Evolutionary conservation across 1,139 yeast genomes (phyloP).

Genomic region (Debaryomycetaceae sp.): DNA sequence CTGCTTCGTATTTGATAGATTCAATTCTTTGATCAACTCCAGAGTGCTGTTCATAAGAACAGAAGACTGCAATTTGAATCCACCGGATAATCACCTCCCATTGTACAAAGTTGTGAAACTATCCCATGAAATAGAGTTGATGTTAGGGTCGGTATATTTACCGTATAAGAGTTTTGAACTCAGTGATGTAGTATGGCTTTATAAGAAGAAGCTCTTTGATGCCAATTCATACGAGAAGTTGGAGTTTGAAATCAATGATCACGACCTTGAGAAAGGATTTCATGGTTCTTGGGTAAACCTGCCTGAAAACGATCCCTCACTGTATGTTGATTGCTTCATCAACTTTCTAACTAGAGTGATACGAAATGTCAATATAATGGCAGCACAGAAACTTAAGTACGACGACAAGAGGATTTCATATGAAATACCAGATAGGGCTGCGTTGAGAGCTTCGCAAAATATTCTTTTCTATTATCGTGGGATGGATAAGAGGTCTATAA

Average conservation of each 20-base stretch:
- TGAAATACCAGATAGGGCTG: conserved; percentile 19
- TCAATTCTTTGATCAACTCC: conserved; percentile 27
- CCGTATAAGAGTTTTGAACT: conserved; percentile 10
- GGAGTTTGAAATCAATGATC: conserved; percentile 18
- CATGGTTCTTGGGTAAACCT: not conserved
- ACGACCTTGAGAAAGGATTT: not conserved
- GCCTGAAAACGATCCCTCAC: not conserved
- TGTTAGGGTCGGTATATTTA: conserved; percentile 21
- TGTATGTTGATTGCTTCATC: conserved; percentile 14
- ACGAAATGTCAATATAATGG: conserved; percentile 24
- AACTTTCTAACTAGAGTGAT: conserved; percentile 25
- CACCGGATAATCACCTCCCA: conserved; percentile 23
- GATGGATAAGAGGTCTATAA: conserved; percentile 16
- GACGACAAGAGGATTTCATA: conserved; percentile 22
- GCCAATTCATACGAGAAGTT: conserved; percentile 21
- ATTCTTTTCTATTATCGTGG: conserved; percentile 22
- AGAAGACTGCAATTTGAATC: conserved; percentile 30
- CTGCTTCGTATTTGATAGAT: conserved; percentile 30
- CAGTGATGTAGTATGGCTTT: not conserved
- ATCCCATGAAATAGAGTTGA: conserved; percentile 22
- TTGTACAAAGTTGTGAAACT: conserved; percentile 25
- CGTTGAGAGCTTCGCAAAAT: conserved; percentile 24
- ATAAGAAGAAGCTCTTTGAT: conserved; percentile 11
- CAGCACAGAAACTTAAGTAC: conserved; percentile 25
- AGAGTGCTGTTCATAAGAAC: conserved; percentile 23